A percentile compares a stretch with the other conserved stretches of the same genome.
phyloP scores from a whole-genome alignment of 192 early-diverging fungal genomes.

The Linnemannia zychae region DNA sequence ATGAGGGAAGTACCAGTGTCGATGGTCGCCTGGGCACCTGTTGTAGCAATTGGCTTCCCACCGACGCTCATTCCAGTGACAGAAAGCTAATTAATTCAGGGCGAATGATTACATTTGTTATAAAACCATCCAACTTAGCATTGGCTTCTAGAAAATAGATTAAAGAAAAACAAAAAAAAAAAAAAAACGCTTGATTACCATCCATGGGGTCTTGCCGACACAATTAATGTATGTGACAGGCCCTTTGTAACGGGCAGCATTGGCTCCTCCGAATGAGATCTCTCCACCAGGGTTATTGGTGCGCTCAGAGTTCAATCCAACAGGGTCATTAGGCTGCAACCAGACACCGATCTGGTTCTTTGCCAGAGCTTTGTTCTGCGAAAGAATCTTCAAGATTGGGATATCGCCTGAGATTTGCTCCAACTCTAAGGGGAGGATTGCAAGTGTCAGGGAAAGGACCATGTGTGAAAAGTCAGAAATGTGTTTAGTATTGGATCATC shows the following conservation, averaged over 20 bases:
- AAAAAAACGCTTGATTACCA: conserved; percentile 1
- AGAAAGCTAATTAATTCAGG: neutral
- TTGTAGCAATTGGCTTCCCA: neutral
- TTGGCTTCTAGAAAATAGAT: too few species aligned
- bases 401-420: neutral
- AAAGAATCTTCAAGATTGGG: conserved; percentile 32
- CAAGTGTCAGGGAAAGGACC: too few species aligned
- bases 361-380: conserved; percentile 8
- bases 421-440: neutral
- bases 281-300: conserved; percentile 33
- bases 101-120: neutral
- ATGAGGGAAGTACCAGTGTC: conserved; percentile 71
- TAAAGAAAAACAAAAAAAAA: too few species aligned
- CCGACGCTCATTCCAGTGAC: neutral
- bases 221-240: conserved; percentile 38
- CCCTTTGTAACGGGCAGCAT: conserved; percentile 28
- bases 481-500: neutral
- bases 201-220: conserved; percentile 32
- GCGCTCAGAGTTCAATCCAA: neutral
- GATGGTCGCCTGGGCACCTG: conserved; percentile 47
- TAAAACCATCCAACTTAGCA: neutral
- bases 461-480: neutral
- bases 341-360: conserved; percentile 35
- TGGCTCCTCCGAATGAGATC: conserved; percentile 48
- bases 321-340: neutral